These are phyloP conservation scores for Cenchrus americanus DNA, from an alignment of 176 grass and related monocot species.

Conservation along the genomic window DNA sequence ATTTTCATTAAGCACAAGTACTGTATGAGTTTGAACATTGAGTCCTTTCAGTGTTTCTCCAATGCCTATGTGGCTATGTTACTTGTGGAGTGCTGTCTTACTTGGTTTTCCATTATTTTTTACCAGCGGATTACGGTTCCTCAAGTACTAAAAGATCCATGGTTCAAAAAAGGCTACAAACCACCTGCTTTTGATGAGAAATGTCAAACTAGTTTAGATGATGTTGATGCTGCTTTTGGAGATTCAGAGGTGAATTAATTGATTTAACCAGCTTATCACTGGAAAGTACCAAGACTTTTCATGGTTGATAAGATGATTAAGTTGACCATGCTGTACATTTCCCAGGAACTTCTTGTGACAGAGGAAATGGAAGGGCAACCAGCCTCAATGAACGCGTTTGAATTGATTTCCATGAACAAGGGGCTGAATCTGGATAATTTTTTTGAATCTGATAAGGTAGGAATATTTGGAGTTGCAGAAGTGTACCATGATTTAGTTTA, in stretches of 20 bases:
- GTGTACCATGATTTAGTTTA: background rate
- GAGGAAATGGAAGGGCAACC: slow-evolving; percentile 81
- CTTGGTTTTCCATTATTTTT: background rate
- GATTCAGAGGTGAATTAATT: slow-evolving; percentile 72
- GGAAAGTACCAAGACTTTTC: background rate
- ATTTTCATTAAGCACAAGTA: slow-evolving; percentile 4
- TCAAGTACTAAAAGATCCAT: slow-evolving; percentile 75
- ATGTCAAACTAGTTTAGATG: slow-evolving; percentile 59
- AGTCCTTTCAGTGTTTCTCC: too few relatives aligned
- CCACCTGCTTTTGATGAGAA: slow-evolving; percentile 65
- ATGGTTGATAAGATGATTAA: slow-evolving; percentile 19
- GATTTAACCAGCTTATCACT: slow-evolving; percentile 21
- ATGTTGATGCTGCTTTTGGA: slow-evolving; percentile 83
- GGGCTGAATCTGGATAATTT: slow-evolving; percentile 87
- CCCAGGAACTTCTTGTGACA: slow-evolving; percentile 70
- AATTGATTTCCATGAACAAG: slow-evolving; percentile 82
- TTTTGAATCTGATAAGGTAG: slow-evolving; percentile 81
- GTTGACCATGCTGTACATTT: slow-evolving; percentile 9
- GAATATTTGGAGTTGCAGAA: background rate
- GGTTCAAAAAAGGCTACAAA: slow-evolving; percentile 89
- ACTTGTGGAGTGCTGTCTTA: slow-evolving; percentile 13
- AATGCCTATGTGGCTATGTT: background rate
- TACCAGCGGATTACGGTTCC: slow-evolving; percentile 72
- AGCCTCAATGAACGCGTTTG: slow-evolving; percentile 80
- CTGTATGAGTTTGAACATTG: background rate